Evolutionary conservation across 768 basidiomycete species (phyloP).

Genomic region (Amanita pseudoporphyria): DNA sequence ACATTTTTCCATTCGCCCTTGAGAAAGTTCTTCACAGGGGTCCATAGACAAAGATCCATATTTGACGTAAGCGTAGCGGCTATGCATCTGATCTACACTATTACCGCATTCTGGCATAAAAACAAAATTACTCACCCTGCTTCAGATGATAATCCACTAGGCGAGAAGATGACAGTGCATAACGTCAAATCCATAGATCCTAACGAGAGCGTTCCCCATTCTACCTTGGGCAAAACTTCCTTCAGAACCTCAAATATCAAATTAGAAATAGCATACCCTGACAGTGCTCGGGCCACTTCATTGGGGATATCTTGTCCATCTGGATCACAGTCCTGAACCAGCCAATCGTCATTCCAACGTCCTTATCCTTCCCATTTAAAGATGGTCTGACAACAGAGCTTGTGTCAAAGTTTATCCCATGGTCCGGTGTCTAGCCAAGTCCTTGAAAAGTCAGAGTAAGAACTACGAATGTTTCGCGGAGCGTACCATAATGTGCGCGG

Average conservation of each 20-base stretch:
- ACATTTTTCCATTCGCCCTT: slow-evolving; percentile 70
- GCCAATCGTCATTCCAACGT: slow-evolving; percentile 28
- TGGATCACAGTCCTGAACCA: slow-evolving; percentile 76
- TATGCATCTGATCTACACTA: slow-evolving; percentile 40
- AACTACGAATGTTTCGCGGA: not conserved
- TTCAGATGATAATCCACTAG: slow-evolving; percentile 47
- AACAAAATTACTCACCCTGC: slow-evolving; percentile 39
- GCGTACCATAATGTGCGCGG: slow-evolving; percentile 60
- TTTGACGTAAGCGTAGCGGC: slow-evolving; percentile 64
- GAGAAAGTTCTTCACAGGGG: slow-evolving; percentile 52
- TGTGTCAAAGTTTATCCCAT: slow-evolving; percentile 58
- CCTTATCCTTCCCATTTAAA: slow-evolving; percentile 19
- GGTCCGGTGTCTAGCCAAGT: slow-evolving; percentile 55
- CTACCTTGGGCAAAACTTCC: slow-evolving; percentile 23
- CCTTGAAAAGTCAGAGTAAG: not conserved
- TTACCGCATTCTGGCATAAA: not conserved
- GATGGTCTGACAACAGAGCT: slow-evolving; percentile 39
- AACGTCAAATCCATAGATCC: slow-evolving; percentile 68
- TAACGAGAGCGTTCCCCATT: slow-evolving; percentile 57
- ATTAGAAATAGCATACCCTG: slow-evolving; percentile 27
- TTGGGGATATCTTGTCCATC: slow-evolving; percentile 32
- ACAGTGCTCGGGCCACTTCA: slow-evolving; percentile 39
- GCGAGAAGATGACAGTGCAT: slow-evolving; percentile 53
- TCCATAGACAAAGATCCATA: slow-evolving; percentile 66
- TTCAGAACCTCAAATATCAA: not conserved